phyloP scores from a whole-genome alignment of 2,329 filamentous ascomycete genomes.

The Ophiosphaerella herpotricha region DNA sequence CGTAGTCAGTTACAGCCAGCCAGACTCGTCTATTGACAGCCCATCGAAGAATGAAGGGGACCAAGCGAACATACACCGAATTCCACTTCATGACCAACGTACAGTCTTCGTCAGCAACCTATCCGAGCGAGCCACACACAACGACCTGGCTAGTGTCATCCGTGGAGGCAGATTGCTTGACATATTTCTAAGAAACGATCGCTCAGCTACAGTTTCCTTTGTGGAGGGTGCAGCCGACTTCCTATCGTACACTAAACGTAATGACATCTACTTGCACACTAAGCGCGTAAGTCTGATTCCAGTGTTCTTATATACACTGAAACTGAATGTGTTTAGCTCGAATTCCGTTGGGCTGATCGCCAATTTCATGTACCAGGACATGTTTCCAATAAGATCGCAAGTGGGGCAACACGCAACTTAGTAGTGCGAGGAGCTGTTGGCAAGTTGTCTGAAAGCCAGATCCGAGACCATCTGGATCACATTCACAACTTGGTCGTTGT shows the following conservation, averaged over 20 bases:
- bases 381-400: slow-evolving; percentile 65
- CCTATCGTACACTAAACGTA: slow-evolving; percentile 64
- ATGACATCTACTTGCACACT: slow-evolving; percentile 70
- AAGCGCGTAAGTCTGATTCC: slow-evolving; percentile 63
- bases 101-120: slow-evolving; percentile 69
- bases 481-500: slow-evolving; percentile 79
- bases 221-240: slow-evolving; percentile 65
- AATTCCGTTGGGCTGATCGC: slow-evolving; percentile 70
- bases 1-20: slow-evolving; percentile 21
- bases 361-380: slow-evolving; percentile 70
- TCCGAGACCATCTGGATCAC: slow-evolving; percentile 77
- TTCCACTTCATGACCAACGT: slow-evolving; percentile 49
- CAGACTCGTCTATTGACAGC: slow-evolving; percentile 19
- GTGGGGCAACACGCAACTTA: slow-evolving; percentile 74
- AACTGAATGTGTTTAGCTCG: slow-evolving; percentile 56
- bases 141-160: slow-evolving; percentile 67
- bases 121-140: slow-evolving; percentile 64
- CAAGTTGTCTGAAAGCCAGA: slow-evolving; percentile 64
- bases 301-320: too few relatives aligned
- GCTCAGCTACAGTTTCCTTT: slow-evolving; percentile 71
- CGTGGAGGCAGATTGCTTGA: slow-evolving; percentile 74
- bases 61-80: slow-evolving; percentile 5
- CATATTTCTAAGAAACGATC: slow-evolving; percentile 67
- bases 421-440: slow-evolving; percentile 64
- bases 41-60: slow-evolving; percentile 22